Conservation (phyloP, 208 protist genomes). For the Acanthamoeba lenticulata region DNA sequence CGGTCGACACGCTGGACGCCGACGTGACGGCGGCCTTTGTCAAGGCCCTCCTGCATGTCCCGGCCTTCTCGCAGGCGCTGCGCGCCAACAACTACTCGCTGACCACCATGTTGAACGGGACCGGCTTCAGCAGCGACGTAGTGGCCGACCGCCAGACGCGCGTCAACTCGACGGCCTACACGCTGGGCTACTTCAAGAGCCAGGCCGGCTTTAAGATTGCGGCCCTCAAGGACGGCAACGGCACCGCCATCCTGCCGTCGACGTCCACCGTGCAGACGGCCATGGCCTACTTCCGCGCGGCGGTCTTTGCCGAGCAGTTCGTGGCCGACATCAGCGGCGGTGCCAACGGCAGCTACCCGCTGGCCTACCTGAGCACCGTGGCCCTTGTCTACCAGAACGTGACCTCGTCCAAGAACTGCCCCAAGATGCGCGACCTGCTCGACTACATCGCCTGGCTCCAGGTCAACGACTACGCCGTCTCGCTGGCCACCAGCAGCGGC, state of each 20-base stretch:
- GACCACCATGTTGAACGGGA: background rate
- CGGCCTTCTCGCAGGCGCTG: background rate
- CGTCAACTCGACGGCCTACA: background rate
- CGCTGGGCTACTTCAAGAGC: background rate
- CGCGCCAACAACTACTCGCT: background rate
- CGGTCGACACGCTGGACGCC: background rate
- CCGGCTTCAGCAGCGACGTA: background rate
- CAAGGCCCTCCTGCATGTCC: background rate
- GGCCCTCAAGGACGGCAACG: background rate
- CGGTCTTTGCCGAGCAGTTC: background rate
- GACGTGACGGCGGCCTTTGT: background rate
- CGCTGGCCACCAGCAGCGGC: background rate
- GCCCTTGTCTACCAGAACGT: background rate
- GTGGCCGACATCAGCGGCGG: background rate
- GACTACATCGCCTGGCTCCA: background rate
- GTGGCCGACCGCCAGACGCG: background rate
- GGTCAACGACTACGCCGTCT: constrained; percentile 29
- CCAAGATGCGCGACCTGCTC: background rate
- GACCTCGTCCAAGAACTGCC: background rate
- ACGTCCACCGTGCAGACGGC: background rate
- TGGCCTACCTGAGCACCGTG: background rate
- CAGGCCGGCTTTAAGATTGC: background rate
- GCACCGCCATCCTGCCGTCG: background rate
- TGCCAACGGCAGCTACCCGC: background rate
- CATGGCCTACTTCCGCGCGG: background rate